Evolutionary conservation across 2,329 filamentous ascomycete species (phyloP).

Genomic region (Berkeleyomyces basicola): DNA sequence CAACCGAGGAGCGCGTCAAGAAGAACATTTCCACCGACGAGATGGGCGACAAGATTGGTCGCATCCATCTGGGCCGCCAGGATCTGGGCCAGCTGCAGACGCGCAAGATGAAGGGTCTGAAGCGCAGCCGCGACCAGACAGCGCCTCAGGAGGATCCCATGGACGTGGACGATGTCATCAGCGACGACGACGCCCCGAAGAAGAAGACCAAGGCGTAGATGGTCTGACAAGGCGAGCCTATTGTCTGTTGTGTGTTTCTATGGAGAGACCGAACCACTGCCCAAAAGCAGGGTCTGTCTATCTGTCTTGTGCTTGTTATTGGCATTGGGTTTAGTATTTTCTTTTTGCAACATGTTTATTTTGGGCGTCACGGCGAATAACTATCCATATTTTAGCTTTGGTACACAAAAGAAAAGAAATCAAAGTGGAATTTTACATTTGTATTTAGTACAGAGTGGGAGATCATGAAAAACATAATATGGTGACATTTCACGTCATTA

Average conservation of each 20-base stretch:
- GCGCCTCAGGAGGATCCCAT: conserved; percentile 29
- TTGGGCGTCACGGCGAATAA: conserved; percentile 10
- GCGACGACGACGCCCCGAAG: conserved; percentile 20
- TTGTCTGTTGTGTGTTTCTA: background rate
- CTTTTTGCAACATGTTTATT: conserved; percentile 10
- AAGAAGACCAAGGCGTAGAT: conserved; percentile 17
- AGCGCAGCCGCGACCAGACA: conserved; percentile 54
- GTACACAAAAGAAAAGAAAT: conserved; percentile 8
- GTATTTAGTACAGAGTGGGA: background rate
- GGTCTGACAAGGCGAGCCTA: background rate
- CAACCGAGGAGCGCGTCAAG: conserved; percentile 61
- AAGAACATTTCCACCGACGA: conserved; percentile 89
- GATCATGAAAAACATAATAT: background rate
- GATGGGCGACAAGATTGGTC: conserved; percentile 91
- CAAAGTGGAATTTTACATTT: background rate
- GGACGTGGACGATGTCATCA: conserved; percentile 20
- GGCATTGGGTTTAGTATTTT: conserved; percentile 6
- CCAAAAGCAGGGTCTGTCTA: background rate
- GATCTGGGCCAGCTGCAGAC: conserved; percentile 79
- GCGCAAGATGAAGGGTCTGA: conserved; percentile 98
- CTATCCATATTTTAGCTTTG: conserved; percentile 6
- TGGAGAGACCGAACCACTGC: background rate
- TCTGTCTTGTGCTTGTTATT: conserved; percentile 7
- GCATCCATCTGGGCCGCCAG: conserved; percentile 80
- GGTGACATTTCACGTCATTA: background rate